Conservation (phyloP, 2,329 filamentous ascomycete species). For the Cordyceps farinosa region DNA sequence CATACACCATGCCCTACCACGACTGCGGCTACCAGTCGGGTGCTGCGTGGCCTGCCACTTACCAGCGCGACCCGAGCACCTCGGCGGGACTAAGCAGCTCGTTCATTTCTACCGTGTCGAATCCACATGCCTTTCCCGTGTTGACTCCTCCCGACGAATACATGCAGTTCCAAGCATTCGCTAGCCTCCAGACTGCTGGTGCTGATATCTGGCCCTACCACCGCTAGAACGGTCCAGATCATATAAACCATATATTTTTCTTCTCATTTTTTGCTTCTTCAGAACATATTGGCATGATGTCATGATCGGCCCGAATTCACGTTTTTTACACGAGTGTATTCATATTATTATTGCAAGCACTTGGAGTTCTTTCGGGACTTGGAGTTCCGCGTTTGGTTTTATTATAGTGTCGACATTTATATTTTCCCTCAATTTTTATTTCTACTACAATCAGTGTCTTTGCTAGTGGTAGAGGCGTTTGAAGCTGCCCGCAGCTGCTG, state of each 20-base stretch:
- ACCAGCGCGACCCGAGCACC: conserved; percentile 1
- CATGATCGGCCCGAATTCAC: not conserved
- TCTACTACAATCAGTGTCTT: not conserved
- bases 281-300: not conserved
- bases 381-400: conserved; percentile 1
- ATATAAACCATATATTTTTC: not conserved
- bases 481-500: not conserved
- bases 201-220: conserved; percentile 17
- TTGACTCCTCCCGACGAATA: conserved; percentile 16
- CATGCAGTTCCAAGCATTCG: conserved; percentile 14
- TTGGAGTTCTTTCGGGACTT: not conserved
- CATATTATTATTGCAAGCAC: not conserved
- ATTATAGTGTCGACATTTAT: not conserved
- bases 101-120: conserved; percentile 9
- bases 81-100: conserved; percentile 1
- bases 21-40: conserved; percentile 2
- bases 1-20: conserved; percentile 12
- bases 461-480: not conserved
- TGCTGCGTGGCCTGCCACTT: conserved; percentile 1
- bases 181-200: not conserved
- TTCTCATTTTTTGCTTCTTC: not conserved
- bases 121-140: conserved; percentile 6
- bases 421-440: not conserved
- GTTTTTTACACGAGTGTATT: conserved; percentile 4
- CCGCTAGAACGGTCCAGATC: not conserved